Conservation (phyloP, 2,329 filamentous ascomycete species). For the Scedosporium boydii region DNA sequence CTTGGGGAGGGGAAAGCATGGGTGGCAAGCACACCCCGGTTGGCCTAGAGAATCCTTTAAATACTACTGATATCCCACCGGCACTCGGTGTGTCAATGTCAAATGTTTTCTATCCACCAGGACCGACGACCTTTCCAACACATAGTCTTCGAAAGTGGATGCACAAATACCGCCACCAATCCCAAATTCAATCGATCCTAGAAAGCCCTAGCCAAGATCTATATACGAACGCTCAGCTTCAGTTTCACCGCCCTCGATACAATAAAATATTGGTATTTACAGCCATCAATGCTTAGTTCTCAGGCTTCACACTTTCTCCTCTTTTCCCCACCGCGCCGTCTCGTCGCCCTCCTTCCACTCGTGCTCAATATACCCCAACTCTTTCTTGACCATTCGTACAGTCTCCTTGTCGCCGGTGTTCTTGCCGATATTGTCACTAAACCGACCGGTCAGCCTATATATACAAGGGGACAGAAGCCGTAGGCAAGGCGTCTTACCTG, state of each 20-base stretch:
- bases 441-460: neutral
- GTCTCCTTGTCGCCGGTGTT: constrained; percentile 81
- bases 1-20: too few relatives aligned
- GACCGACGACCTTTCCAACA: too few relatives aligned
- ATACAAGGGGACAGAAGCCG: neutral
- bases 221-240: too few relatives aligned
- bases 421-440: constrained; percentile 74
- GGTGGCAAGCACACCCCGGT: too few relatives aligned
- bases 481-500: constrained; percentile 30
- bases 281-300: neutral
- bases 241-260: neutral
- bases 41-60: too few relatives aligned
- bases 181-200: too few relatives aligned
- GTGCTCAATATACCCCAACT: constrained; percentile 78
- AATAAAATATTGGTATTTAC: neutral
- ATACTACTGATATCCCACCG: too few relatives aligned
- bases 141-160: too few relatives aligned
- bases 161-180: too few relatives aligned
- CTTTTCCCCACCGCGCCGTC: constrained; percentile 66
- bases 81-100: too few relatives aligned
- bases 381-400: constrained; percentile 73
- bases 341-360: constrained; percentile 80
- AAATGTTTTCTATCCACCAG: too few relatives aligned
- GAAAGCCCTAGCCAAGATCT: too few relatives aligned
- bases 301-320: constrained; percentile 14